phyloP scores from a whole-genome alignment of 371 early-diverging fungal species.

The Synchytrium microbalum region DNA sequence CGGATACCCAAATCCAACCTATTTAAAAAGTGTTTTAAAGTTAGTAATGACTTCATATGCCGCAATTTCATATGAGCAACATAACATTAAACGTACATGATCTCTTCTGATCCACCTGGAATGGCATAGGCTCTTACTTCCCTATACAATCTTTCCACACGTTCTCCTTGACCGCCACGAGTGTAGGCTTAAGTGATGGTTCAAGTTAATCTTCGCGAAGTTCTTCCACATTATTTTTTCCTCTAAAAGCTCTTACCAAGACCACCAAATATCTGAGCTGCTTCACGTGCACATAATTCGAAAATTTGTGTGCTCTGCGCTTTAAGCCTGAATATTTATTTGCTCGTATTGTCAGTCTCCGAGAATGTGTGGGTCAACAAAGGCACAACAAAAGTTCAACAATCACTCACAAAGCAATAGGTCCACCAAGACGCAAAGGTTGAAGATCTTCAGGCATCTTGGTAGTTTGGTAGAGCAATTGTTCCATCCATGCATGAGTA shows the following conservation, averaged over 20 bases:
- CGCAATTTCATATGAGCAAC: background rate
- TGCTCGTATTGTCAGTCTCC: no score
- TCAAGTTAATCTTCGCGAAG: no score
- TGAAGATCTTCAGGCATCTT: slow-evolving; percentile 58
- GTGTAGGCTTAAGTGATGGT: slow-evolving; percentile 64
- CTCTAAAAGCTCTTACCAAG: slow-evolving; percentile 18
- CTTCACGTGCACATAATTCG: slow-evolving; percentile 83
- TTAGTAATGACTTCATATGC: background rate
- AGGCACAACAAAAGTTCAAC: background rate
- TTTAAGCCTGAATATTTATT: slow-evolving; percentile 49
- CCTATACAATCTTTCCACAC: slow-evolving; percentile 77
- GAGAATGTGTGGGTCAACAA: no score
- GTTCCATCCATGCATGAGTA: slow-evolving; percentile 80
- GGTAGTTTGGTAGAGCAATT: slow-evolving; percentile 54
- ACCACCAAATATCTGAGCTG: slow-evolving; percentile 89
- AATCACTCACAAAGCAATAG: slow-evolving; percentile 58
- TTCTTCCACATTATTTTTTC: background rate
- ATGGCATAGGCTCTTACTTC: slow-evolving; percentile 83
- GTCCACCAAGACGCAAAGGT: slow-evolving; percentile 71
- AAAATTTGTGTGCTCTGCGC: slow-evolving; percentile 79
- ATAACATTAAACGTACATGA: slow-evolving; percentile 29
- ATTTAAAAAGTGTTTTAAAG: slow-evolving; percentile 2
- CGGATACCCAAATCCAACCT: slow-evolving; percentile 70
- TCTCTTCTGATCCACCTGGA: slow-evolving; percentile 86
- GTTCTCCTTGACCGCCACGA: slow-evolving; percentile 81